Conservation (phyloP, 345 rosid species). For the Nephelium lappaceum region DNA sequence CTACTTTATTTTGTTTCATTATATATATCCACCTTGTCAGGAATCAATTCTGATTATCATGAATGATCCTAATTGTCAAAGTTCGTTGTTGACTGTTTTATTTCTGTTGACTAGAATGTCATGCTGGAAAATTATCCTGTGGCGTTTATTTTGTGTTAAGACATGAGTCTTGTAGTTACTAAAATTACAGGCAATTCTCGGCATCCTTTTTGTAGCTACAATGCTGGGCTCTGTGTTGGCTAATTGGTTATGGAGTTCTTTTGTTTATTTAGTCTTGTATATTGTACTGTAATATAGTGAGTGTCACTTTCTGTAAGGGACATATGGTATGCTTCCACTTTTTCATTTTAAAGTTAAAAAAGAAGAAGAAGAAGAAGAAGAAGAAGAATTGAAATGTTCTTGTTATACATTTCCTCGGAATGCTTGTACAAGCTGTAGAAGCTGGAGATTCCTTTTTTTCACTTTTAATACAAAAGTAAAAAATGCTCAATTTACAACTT, state of each 20-base stretch:
- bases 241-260: neutral
- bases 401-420: neutral
- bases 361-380: too few species aligned
- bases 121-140: neutral
- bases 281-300: neutral
- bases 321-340: neutral
- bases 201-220: neutral
- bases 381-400: neutral
- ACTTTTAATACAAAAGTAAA: neutral
- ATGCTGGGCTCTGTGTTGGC: neutral
- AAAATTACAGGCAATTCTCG: neutral
- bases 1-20: neutral
- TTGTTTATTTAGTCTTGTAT: constrained; percentile 4
- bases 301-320: neutral
- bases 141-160: neutral
- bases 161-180: neutral
- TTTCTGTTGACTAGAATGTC: constrained; percentile 2
- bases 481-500: neutral
- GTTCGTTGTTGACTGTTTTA: neutral
- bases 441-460: neutral
- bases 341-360: neutral
- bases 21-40: neutral
- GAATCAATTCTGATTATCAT: neutral
- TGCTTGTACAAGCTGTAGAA: neutral
- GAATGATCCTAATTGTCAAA: neutral